Percentiles rank a stretch among this genome's conserved stretches.
Evolutionary conservation across 345 rosid species (phyloP).

Genomic region (Pugionium cornutum): DNA sequence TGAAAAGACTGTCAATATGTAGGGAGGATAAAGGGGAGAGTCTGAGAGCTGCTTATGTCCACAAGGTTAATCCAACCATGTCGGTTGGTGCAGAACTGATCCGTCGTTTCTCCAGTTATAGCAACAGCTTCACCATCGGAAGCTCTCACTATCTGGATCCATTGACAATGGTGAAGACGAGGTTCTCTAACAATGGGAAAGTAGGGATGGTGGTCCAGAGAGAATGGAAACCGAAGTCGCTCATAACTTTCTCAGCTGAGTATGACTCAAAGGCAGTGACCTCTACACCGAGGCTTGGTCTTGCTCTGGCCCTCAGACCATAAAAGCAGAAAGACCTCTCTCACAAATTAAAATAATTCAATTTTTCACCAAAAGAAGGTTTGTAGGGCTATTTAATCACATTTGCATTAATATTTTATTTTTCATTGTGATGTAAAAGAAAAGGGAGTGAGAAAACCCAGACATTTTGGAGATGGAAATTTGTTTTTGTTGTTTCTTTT

Average conservation of each 20-base stretch:
- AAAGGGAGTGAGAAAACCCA: constrained; percentile 37
- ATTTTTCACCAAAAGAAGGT: constrained; percentile 30
- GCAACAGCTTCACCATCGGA: constrained; percentile 65
- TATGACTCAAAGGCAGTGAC: constrained; percentile 57
- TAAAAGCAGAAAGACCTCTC: constrained; percentile 32
- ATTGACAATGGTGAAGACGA: constrained; percentile 56
- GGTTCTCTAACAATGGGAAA: constrained; percentile 62
- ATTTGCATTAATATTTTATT: constrained; percentile 8
- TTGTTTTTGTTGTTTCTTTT: background rate
- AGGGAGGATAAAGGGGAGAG: constrained; percentile 81
- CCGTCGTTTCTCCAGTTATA: constrained; percentile 58
- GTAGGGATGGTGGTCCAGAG: constrained; percentile 62
- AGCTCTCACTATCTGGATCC: constrained; percentile 60
- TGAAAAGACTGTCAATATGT: background rate
- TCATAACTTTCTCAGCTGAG: constrained; percentile 67
- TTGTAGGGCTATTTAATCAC: constrained; percentile 30
- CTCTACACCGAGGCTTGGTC: constrained; percentile 68
- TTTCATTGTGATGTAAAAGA: constrained; percentile 20
- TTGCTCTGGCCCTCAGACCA: constrained; percentile 76
- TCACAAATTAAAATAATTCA: constrained; percentile 20
- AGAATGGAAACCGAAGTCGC: constrained; percentile 83
- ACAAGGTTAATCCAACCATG: constrained; percentile 55
- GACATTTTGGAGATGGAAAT: constrained; percentile 17
- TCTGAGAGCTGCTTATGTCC: constrained; percentile 66
- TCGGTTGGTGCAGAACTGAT: constrained; percentile 75